Base-by-base conservation (phyloP, 352 stramenopile species). In the Globisporangium irregulare region DNA sequence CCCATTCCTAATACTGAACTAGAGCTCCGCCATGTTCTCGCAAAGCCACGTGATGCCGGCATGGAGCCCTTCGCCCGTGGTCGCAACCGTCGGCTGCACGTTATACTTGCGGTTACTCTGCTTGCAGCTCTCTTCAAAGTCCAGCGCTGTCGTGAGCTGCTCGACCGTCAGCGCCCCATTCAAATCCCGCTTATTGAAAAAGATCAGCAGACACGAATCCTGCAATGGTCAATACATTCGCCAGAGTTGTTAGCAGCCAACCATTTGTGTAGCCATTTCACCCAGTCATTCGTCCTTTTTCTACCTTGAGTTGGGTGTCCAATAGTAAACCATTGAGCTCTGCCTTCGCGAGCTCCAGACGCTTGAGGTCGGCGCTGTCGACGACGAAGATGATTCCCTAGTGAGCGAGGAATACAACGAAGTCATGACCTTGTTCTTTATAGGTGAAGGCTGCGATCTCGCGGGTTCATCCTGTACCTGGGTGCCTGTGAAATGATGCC, bases 341-440 rank as follows among this genome's bases (percentile, higher is more conserved):
- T 4, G 80, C 80, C 65, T 89, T 89, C 50, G 84, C 84, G 22
- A 94, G 81, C 38, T 90, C 78, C 24, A 94, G 46, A 0, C 88
- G 81, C 50, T 87, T 70, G 25, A 69, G 61, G 66, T 94, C 86
- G 6, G 85, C 78, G 68, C 84, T 93, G 72, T 93, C 84, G n/a
- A 94, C 79, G 54, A 95, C 84, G 65, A 93, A 95, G 65, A 94
- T 77, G 71, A 94, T 89, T 36, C 84, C 87, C 84, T 92, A 36
- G 14, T 27, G 61, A 59, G 1, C 15, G 1, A 18, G 15, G 1
- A 51, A 18, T 7, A 51, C 15, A 22, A 48, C 15, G 18, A 14
- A 51, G 18, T 22, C 18, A 51, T 7, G 22, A 18, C 15, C 15
- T 20, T 48, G 41, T 48, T 48, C 41, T 48, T n/a, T 48, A n/a